A percentile compares a stretch with the other conserved stretches of the same genome.
phyloP scores from a whole-genome alignment of 2,329 filamentous ascomycete species.

The Colletotrichum falcatum region DNA sequence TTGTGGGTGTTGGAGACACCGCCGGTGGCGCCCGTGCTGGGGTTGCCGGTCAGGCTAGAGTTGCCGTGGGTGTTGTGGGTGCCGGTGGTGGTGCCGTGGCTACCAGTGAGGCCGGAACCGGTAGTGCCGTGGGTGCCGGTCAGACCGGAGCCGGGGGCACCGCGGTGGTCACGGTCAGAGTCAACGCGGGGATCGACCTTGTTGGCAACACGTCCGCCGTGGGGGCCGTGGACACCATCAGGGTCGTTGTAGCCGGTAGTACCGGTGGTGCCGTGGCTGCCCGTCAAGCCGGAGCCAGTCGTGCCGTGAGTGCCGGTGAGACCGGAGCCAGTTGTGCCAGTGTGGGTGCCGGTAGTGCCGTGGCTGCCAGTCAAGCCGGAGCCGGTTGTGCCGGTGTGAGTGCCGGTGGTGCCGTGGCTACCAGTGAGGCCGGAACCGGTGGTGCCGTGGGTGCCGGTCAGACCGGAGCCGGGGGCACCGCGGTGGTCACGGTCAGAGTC shows the following conservation, averaged over 20 bases:
- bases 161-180: slow-evolving; percentile 58
- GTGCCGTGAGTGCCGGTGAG: slow-evolving; percentile 32
- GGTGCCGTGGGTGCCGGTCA: slow-evolving; percentile 34
- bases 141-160: slow-evolving; percentile 43
- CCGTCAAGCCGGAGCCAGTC: slow-evolving; percentile 38
- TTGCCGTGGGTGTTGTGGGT: slow-evolving; percentile 16
- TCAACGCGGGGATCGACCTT: slow-evolving; percentile 67
- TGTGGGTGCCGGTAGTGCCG: slow-evolving; percentile 32
- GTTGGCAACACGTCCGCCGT: slow-evolving; percentile 61
- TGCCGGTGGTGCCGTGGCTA: slow-evolving; percentile 42
- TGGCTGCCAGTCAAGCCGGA: slow-evolving; percentile 28
- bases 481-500: slow-evolving; percentile 61
- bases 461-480: slow-evolving; percentile 44
- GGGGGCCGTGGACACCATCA: slow-evolving; percentile 54
- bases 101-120: slow-evolving; percentile 44
- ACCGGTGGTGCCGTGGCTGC: slow-evolving; percentile 50
- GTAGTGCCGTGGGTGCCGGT: slow-evolving; percentile 41
- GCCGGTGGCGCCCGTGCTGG: slow-evolving; percentile 36
- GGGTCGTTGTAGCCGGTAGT: slow-evolving; percentile 34
- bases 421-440: slow-evolving; percentile 45
- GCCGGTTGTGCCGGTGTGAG: too few relatives aligned
- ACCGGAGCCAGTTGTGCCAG: slow-evolving; percentile 33
- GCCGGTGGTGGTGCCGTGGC: slow-evolving; percentile 41
- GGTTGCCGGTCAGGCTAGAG: slow-evolving; percentile 38
- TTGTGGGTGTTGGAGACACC: slow-evolving; percentile 35